Conservation (phyloP, 768 basidiomycete genomes). For the Pulveroboletus sp. region DNA sequence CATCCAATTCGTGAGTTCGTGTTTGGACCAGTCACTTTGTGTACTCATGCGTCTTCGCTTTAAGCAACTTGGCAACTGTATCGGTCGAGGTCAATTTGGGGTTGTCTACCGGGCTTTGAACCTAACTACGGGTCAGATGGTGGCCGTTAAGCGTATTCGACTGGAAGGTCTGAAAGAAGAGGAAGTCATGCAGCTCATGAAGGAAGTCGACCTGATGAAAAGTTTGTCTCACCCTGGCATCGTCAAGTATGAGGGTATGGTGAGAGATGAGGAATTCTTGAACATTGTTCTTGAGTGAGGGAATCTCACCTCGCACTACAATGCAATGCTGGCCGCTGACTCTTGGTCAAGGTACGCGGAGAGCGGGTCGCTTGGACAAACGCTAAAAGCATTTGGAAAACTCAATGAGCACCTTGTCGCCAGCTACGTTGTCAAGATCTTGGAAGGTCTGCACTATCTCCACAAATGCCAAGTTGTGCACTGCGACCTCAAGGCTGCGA, state of each 20-base stretch:
- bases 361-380: constrained; percentile 92
- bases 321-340: constrained; percentile 11
- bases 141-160: constrained; percentile 96
- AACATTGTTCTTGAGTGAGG: constrained; percentile 92
- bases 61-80: constrained; percentile 96
- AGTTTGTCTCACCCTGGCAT: constrained; percentile 90
- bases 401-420: constrained; percentile 90
- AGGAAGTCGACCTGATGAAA: constrained; percentile 91
- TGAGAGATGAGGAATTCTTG: constrained; percentile 79
- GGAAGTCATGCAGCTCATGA: constrained; percentile 88
- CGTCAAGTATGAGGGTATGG: constrained; percentile 97
- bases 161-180: constrained; percentile 87
- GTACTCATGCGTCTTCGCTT: constrained; percentile 9
- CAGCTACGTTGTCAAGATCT: constrained; percentile 91
- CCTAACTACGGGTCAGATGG: constrained; percentile 91
- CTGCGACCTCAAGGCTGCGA: constrained; percentile 97
- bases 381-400: constrained; percentile 88
- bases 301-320: neutral
- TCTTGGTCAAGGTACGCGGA: constrained; percentile 73
- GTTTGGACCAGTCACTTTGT: neutral
- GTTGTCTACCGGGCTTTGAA: constrained; percentile 94
- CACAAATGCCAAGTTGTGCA: constrained; percentile 90
- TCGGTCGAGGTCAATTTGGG: constrained; percentile 95
- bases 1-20: constrained; percentile 70
- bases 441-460: constrained; percentile 92